These are phyloP conservation scores for Pelagomonas calceolata DNA, from an alignment of 108 stramenopile genomes.

Conservation along the genomic window DNA sequence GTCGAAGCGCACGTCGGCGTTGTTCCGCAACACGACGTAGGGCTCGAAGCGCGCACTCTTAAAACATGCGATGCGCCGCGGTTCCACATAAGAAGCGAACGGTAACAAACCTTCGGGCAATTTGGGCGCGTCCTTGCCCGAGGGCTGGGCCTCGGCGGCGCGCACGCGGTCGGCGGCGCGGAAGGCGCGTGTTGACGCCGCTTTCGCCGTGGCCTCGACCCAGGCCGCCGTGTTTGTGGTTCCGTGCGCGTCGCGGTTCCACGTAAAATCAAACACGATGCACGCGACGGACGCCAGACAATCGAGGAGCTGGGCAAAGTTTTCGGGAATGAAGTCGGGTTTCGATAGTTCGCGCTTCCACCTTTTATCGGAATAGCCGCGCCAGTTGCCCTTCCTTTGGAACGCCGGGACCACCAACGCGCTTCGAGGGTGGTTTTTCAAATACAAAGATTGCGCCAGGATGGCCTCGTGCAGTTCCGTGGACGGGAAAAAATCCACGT, in stretches of 20 bases:
- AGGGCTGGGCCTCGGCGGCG: background rate
- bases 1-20: background rate
- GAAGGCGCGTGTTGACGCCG: background rate
- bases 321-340: background rate
- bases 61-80: background rate
- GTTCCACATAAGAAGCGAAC: background rate
- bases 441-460: background rate
- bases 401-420: conserved; percentile 77
- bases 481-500: conserved; percentile 81
- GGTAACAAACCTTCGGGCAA: too few species aligned
- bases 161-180: background rate
- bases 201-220: background rate
- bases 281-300: background rate
- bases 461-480: too few species aligned
- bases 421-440: background rate
- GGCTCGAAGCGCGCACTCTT: background rate
- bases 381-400: conserved; percentile 17
- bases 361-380: background rate
- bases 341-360: background rate
- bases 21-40: background rate
- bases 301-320: background rate
- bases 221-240: background rate
- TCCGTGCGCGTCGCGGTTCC: background rate
- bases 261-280: background rate
- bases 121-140: background rate